Conservation (phyloP, 768 basidiomycete species). For the Trametopsis cervina region DNA sequence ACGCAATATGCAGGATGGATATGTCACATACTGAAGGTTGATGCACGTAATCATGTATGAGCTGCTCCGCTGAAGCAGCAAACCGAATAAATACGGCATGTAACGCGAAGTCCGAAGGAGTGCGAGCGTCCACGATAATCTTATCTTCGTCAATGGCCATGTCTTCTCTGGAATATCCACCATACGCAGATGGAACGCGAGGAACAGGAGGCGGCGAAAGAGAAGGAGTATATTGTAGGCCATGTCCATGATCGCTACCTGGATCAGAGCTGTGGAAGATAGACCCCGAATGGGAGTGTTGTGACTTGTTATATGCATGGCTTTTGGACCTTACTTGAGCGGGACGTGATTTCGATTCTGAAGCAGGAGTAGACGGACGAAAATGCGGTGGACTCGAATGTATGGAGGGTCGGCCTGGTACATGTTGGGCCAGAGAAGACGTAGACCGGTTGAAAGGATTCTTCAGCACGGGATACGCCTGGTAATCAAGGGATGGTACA, state of each 20-base stretch:
- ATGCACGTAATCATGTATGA: conserved; percentile 70
- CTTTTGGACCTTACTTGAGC: conserved; percentile 42
- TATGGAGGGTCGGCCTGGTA: conserved; percentile 31
- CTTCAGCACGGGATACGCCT: conserved; percentile 64
- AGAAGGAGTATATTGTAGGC: conserved; percentile 26
- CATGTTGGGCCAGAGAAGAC: conserved; percentile 57
- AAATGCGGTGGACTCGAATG: conserved; percentile 46
- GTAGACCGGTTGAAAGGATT: conserved; percentile 81
- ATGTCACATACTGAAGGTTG: conserved; percentile 54
- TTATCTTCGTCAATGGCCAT: conserved; percentile 50
- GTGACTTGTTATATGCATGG: conserved; percentile 60
- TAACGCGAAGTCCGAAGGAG: conserved; percentile 82
- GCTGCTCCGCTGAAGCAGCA: conserved; percentile 69
- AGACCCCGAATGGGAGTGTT: conserved; percentile 74
- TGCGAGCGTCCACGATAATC: conserved; percentile 64
- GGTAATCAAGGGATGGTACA: conserved; percentile 63
- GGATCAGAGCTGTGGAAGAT: conserved; percentile 62
- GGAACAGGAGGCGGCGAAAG: conserved; percentile 75
- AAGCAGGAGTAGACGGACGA: conserved; percentile 57
- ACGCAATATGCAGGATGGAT: neutral
- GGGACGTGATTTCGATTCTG: conserved; percentile 35
- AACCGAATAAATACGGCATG: conserved; percentile 87
- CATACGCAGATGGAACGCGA: conserved; percentile 60
- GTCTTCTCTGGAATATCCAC: conserved; percentile 37
- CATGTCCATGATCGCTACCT: conserved; percentile 61